Conservation (phyloP, 1,284 basidiomycete species). For the Waitea zeae region DNA sequence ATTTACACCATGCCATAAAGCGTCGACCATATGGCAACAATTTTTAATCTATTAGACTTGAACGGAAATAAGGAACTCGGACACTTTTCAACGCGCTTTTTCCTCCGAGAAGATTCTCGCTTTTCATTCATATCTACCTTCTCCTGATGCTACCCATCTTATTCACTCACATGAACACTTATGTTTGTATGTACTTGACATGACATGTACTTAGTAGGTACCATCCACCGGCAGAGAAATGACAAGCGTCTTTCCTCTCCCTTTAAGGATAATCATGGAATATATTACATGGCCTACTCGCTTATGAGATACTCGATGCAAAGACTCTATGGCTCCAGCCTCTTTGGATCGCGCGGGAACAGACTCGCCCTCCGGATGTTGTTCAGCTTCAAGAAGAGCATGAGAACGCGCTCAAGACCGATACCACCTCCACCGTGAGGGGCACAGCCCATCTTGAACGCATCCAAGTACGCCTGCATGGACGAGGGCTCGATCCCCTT, state of each 20-base stretch:
- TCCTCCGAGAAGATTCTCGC: too few relatives aligned
- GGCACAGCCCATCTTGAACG: conserved; percentile 86
- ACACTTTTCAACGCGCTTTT: too few relatives aligned
- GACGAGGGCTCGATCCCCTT: conserved; percentile 73
- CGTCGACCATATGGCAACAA: too few relatives aligned
- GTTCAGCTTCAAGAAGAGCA: conserved; percentile 89
- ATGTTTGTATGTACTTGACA: too few relatives aligned
- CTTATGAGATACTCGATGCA: too few relatives aligned
- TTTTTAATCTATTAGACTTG: too few relatives aligned
- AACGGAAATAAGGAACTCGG: too few relatives aligned
- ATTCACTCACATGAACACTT: too few relatives aligned
- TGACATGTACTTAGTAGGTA: not conserved
- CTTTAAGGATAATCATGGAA: not conserved
- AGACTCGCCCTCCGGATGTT: conserved; percentile 90
- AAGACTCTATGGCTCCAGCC: conserved; percentile 49
- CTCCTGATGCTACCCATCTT: too few relatives aligned
- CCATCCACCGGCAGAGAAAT: not conserved
- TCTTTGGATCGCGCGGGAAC: conserved; percentile 90
- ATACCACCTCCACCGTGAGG: conserved; percentile 80
- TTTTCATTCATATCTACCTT: too few relatives aligned
- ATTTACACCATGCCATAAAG: too few relatives aligned
- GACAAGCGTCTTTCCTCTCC: not conserved
- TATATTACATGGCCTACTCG: not conserved
- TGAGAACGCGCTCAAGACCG: conserved; percentile 88
- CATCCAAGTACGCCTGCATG: conserved; percentile 87